These are phyloP conservation scores for Daldinia sp. DNA, from an alignment of 2,329 filamentous ascomycete genomes.

Conservation along the genomic window DNA sequence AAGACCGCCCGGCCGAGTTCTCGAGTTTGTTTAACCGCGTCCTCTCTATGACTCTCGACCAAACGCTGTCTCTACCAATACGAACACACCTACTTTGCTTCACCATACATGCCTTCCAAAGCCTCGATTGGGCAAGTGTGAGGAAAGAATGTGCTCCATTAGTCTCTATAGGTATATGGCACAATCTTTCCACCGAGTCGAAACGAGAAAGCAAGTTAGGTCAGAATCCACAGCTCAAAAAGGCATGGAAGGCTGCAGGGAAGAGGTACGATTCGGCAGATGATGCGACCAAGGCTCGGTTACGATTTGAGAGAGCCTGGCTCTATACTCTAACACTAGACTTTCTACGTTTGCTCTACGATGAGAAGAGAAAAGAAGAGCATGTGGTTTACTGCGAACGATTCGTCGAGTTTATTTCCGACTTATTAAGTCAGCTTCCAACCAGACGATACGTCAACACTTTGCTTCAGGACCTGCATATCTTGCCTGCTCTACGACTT, in stretches of 20 bases:
- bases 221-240: constrained; percentile 79
- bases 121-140: constrained; percentile 86
- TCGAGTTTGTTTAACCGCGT: constrained; percentile 89
- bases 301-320: constrained; percentile 95
- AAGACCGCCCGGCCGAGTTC: constrained; percentile 82
- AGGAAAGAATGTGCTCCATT: constrained; percentile 96
- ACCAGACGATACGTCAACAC: constrained; percentile 95
- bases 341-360: constrained; percentile 81
- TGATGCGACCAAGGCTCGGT: constrained; percentile 78
- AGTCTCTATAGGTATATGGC: constrained; percentile 95
- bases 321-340: constrained; percentile 87
- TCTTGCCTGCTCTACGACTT: constrained; percentile 80
- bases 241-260: constrained; percentile 87
- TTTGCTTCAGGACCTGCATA: constrained; percentile 85
- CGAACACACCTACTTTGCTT: constrained; percentile 89
- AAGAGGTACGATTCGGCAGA: constrained; percentile 92
- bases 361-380: constrained; percentile 65
- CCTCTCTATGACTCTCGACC: constrained; percentile 85
- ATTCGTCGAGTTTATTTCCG: constrained; percentile 90
- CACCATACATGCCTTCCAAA: constrained; percentile 92
- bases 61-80: constrained; percentile 72
- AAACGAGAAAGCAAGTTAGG: constrained; percentile 80
- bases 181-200: constrained; percentile 84
- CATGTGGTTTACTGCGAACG: constrained; percentile 87
- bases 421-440: constrained; percentile 92